Evolutionary conservation across 257 asterid species (phyloP), one percentile per base, ranked within the genome.

Genomic region (Solanum arcanum): DNA sequence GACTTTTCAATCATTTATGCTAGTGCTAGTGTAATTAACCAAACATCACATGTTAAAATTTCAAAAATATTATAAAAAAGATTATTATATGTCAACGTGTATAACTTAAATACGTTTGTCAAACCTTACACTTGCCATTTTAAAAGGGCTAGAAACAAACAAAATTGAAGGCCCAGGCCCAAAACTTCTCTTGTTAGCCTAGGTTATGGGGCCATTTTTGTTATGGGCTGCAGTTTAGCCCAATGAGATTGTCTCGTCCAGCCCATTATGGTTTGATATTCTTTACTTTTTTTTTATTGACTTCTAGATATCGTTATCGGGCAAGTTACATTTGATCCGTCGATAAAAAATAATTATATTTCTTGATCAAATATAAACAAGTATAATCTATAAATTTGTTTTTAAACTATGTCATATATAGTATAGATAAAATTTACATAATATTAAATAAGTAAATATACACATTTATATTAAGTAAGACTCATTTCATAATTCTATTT

Each of bases 61-160:
- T 33, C 7, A 70, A 18, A 1, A 3, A 14, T 16, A 69, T 5
- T 72, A 72, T 9, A 15, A 31, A 69, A 66, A 16, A 1, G 3
- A 1, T 0, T 15, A 31, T 15, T 70, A 33, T 9, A 2, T 9
- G 0, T 18, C 0, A 2, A 9, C 11, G 16, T 10, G 5, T 35
- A 20, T 35, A 20, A 5, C 9, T 20, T 9, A 33, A 69, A 7
- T 16, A 70, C 6, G 1, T 73, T 73, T 35, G 29, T 47, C 10
- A 56, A 56, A 56, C 64, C n/a, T 7, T 18, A 56, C 11, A 1
- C 11, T 0, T 56, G 23, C 11, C 4, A 56, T 56, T 56, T 18
- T 18, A 56, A 56, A 52, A 18, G 64, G 25, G n/a, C n/a, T 2
- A 56, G n/a, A 18, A 56, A 56, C 64, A 49, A 49, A 49, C 20